Conservation (phyloP, 331 rosid species). For the Dryas integrifolia region DNA sequence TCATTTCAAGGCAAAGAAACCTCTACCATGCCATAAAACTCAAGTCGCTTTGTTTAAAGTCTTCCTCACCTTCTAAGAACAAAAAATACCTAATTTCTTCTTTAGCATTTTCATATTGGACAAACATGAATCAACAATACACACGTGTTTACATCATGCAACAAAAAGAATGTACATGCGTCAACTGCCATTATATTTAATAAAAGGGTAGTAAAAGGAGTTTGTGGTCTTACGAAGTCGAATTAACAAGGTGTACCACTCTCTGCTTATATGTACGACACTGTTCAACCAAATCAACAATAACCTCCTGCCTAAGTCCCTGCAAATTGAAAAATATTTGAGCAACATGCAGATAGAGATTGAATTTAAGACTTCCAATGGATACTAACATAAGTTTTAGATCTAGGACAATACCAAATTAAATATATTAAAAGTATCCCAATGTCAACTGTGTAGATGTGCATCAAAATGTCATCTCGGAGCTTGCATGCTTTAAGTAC, state of each 20-base stretch:
- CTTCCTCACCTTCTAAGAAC: neutral
- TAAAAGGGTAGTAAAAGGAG: constrained; percentile 12
- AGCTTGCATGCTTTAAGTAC: neutral
- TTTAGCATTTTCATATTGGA: neutral
- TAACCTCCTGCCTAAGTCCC: constrained; percentile 93
- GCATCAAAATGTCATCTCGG: no score
- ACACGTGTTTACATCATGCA: neutral
- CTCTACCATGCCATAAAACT: neutral
- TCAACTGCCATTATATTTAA: neutral
- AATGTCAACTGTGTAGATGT: no score
- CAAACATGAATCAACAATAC: neutral
- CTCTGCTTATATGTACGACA: constrained; percentile 91
- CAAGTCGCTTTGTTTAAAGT: neutral
- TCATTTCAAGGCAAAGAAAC: no score
- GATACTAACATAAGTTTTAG: neutral
- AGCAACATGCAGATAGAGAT: constrained; percentile 11
- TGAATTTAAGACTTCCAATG: neutral
- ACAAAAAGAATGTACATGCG: neutral
- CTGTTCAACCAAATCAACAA: constrained; percentile 89
- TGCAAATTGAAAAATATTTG: constrained; percentile 36
- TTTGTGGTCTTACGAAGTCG: constrained; percentile 71
- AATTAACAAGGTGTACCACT: constrained; percentile 96
- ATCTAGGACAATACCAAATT: neutral
- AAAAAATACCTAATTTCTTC: neutral
- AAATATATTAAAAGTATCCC: neutral